Evolutionary conservation across 352 stramenopile species (phyloP).

Genomic region (Pythium dissimile): DNA sequence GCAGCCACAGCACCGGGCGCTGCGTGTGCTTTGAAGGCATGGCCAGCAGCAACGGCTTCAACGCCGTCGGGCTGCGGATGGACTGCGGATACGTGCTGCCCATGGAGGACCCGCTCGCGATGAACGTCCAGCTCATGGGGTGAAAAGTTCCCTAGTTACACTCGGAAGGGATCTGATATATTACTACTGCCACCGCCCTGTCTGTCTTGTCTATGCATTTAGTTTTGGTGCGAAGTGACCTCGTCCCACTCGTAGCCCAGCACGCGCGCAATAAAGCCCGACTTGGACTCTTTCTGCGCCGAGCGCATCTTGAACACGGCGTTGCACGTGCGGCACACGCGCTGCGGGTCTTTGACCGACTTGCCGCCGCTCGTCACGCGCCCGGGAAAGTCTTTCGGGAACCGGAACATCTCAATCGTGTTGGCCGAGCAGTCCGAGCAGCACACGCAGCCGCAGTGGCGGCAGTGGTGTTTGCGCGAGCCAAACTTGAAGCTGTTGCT

Average conservation of each 20-base stretch:
- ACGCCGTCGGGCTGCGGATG: constrained; percentile 40
- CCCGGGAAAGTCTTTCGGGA: constrained; percentile 83
- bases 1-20: constrained; percentile 43
- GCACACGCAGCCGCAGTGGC: constrained; percentile 82
- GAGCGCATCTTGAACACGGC: constrained; percentile 83
- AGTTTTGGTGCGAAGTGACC: constrained; percentile 34
- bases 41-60: constrained; percentile 54
- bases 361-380: constrained; percentile 61
- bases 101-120: constrained; percentile 35
- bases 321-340: constrained; percentile 80
- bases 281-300: constrained; percentile 83
- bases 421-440: constrained; percentile 81
- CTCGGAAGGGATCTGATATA: neutral
- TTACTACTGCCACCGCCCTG: neutral
- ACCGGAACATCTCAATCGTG: constrained; percentile 73
- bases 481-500: constrained; percentile 74
- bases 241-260: constrained; percentile 87
- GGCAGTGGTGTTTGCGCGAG: constrained; percentile 77
- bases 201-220: neutral
- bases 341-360: constrained; percentile 72
- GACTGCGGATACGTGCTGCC: constrained; percentile 63
- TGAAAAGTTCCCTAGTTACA: too few relatives aligned
- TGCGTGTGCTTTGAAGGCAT: constrained; percentile 75
- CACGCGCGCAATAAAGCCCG: constrained; percentile 76
- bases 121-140: constrained; percentile 21